Evolutionary conservation across 2,329 filamentous ascomycete species (phyloP), one percentile per base, ranked within the genome.

Genomic region (Arthrocladium fulminans): DNA sequence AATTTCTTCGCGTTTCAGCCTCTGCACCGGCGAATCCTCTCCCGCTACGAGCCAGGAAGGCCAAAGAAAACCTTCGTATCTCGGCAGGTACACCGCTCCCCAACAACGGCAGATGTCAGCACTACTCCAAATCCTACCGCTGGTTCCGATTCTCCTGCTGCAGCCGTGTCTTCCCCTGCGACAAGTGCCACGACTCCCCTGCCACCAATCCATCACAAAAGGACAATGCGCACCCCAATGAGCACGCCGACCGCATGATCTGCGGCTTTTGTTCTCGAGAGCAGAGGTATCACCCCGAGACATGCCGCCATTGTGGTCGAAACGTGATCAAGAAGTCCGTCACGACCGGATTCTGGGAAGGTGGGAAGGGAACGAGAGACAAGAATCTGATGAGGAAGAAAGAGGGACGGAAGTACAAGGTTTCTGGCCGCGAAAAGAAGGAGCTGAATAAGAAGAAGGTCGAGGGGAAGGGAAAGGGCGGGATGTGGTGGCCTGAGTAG

Each of bases 231-330:
- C 87, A 94, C 67, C 69, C 76, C 6, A 82, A 86, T 55, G 87
- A 92, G 67, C 87, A 86, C 74, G 87, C 87, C 6, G 87, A 83
- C 59, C 73, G 86, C 42, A 92, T 92, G 85, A 79, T 90, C 29
- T 90, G 71, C 63, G 84, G 84, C 5, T 84, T 76, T 70, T 87
- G 86, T 65, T 87, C 83, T 54, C 73, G 87, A 45, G 87, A 94
- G 70, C 86, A 90, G 67, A 81, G 81, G 55, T 94, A 87, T 65
- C 72, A 80, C 19, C 80, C 84, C 1, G 84, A 89, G 60, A 81
- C 83, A 52, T 94, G 87, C 63, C 74, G 71, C 1, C 79, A 86
- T 59, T 94, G 87, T 61, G 83, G 82, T 42, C 72, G 81, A 27
- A 77, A 74, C 43, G 75, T 92, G 10, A 74, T 88, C 45, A 81